Conservation (phyloP, 768 basidiomycete species). For the Trametes punicea region DNA sequence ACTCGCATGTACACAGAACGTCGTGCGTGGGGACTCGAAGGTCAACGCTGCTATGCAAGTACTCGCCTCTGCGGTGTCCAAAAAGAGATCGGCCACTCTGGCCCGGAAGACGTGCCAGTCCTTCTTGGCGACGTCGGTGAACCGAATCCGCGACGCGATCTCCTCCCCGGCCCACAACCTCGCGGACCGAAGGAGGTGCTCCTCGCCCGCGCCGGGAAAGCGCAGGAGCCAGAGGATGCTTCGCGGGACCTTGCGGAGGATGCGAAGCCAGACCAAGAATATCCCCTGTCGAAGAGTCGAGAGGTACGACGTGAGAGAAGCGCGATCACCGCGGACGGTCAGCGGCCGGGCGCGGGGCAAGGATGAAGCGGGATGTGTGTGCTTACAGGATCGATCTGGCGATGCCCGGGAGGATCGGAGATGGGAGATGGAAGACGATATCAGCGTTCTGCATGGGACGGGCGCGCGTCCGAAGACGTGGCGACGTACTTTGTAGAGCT, state of each 20-base stretch:
- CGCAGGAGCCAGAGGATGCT: constrained; percentile 54
- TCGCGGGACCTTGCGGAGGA: constrained; percentile 40
- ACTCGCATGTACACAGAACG: too few relatives aligned
- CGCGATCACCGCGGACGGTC: background rate
- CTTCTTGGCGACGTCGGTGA: constrained; percentile 48
- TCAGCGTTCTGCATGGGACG: background rate
- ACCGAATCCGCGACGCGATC: constrained; percentile 42
- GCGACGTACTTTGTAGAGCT: constrained; percentile 45
- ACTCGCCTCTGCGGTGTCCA: constrained; percentile 50
- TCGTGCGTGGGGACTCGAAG: too few relatives aligned
- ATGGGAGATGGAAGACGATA: too few relatives aligned
- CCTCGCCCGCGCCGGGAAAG: constrained; percentile 46
- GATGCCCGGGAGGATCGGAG: background rate
- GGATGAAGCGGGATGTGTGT: background rate
- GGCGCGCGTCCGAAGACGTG: background rate
- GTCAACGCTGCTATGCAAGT: too few relatives aligned
- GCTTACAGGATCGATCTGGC: constrained; percentile 19
- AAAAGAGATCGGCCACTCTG: constrained; percentile 46
- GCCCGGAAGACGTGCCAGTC: constrained; percentile 43
- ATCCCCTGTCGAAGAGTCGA: constrained; percentile 35
- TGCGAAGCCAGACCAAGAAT: constrained; percentile 48
- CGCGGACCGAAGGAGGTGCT: constrained; percentile 41
- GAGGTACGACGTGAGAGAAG: background rate
- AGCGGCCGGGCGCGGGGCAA: background rate
- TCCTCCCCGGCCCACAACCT: constrained; percentile 43